phyloP scores from a whole-genome alignment of 2,329 filamentous ascomycete genomes.

The Fusarium fujikuroi region DNA sequence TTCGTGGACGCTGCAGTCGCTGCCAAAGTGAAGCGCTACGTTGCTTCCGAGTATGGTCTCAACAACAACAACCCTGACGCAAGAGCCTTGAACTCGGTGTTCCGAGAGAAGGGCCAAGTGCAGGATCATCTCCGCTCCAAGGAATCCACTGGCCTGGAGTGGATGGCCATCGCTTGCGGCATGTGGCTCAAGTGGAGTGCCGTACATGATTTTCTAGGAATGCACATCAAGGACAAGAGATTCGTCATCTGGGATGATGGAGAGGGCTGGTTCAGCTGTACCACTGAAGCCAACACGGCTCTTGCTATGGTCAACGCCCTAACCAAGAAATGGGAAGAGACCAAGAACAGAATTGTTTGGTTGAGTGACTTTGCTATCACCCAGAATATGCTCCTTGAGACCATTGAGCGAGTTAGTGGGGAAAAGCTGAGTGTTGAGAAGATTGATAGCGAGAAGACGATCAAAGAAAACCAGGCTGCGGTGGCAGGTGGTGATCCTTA shows the following conservation, averaged over 20 bases:
- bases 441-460: not conserved
- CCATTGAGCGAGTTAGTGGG: not conserved
- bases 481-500: not conserved
- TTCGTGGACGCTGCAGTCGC: conserved; percentile 1
- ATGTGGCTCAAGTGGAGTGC: conserved; percentile 24
- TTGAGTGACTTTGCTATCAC: conserved; percentile 9
- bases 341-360: conserved; percentile 10
- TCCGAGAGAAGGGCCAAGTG: conserved; percentile 11
- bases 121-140: conserved; percentile 12
- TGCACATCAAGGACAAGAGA: conserved; percentile 15
- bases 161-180: conserved; percentile 13
- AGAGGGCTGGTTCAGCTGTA: conserved; percentile 7
- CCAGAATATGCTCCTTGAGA: not conserved
- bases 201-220: not conserved
- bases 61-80: conserved; percentile 13
- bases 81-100: not conserved
- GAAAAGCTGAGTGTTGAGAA: not conserved
- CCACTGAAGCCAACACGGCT: conserved; percentile 6
- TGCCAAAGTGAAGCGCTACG: not conserved
- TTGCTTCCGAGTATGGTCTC: conserved; percentile 3
- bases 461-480: not conserved
- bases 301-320: not conserved
- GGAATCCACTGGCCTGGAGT: not conserved
- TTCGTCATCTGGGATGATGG: conserved; percentile 12
- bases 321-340: conserved; percentile 8